Conservation (phyloP, 2,329 filamentous ascomycete species). For the Phialemonium atrogriseum region DNA sequence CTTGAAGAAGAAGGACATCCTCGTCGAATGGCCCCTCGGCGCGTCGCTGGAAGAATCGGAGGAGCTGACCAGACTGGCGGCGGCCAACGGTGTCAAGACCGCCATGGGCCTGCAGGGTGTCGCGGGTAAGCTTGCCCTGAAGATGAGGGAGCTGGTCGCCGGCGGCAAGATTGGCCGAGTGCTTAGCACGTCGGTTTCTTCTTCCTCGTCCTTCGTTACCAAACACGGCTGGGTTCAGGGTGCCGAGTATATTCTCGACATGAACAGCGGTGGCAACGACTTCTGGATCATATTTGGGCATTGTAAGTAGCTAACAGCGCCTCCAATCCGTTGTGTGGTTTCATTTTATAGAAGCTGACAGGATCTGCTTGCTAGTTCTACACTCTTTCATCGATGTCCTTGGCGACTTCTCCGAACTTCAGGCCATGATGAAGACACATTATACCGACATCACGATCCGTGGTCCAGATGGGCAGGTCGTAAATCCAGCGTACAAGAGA, state of each 20-base stretch:
- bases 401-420: slow-evolving; percentile 19
- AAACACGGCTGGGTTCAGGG: slow-evolving; percentile 13
- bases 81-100: slow-evolving; percentile 29
- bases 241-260: slow-evolving; percentile 14
- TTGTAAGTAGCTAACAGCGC: no score
- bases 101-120: slow-evolving; percentile 39
- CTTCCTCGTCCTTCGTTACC: slow-evolving; percentile 3
- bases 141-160: slow-evolving; percentile 31
- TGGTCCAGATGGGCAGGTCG: slow-evolving; percentile 12
- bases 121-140: slow-evolving; percentile 27
- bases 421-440: slow-evolving; percentile 18
- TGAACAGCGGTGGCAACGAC: slow-evolving; percentile 11
- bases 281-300: slow-evolving; percentile 21
- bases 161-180: slow-evolving; percentile 34
- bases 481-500: slow-evolving; percentile 14
- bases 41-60: slow-evolving; percentile 29
- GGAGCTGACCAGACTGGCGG: slow-evolving; percentile 31
- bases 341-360: no score
- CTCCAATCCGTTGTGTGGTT: no score
- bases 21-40: slow-evolving; percentile 41
- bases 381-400: slow-evolving; percentile 23
- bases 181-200: slow-evolving; percentile 20
- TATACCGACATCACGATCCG: slow-evolving; percentile 13
- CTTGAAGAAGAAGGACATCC: slow-evolving; percentile 36
- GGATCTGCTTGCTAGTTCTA: slow-evolving; percentile 22